Evolutionary conservation across 441 rosid genomes (phyloP).

Genomic region (Gossypium schwendimanii): DNA sequence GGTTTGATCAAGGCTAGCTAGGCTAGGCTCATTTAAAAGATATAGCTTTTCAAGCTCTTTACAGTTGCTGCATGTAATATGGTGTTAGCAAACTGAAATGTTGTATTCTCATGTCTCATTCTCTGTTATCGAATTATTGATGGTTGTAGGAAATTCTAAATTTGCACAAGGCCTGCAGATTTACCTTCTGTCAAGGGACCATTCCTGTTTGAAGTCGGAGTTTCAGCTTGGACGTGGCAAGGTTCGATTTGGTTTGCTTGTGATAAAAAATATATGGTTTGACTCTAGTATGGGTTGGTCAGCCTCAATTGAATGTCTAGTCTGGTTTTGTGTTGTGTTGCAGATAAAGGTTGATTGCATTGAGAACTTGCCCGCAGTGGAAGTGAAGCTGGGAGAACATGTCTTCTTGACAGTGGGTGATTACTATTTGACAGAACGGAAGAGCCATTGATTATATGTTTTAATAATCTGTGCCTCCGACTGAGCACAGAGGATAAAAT

Average conservation of each 20-base stretch:
- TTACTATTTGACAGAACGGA: slow-evolving; percentile 7
- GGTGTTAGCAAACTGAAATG: background rate
- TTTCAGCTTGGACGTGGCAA: slow-evolving; percentile 67
- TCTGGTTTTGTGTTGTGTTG: background rate
- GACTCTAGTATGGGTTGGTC: background rate
- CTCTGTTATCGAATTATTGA: background rate
- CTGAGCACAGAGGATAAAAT: background rate
- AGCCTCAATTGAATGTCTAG: background rate
- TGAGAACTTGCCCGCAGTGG: slow-evolving; percentile 48
- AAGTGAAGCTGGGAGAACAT: slow-evolving; percentile 50
- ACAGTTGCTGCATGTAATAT: background rate
- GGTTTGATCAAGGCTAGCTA: background rate
- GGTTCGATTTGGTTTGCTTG: slow-evolving; percentile 35
- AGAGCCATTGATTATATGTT: background rate
- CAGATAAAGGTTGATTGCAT: slow-evolving; percentile 61
- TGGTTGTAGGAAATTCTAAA: slow-evolving; percentile 58
- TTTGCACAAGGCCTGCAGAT: slow-evolving; percentile 46
- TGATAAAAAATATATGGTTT: background rate
- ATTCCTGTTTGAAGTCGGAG: slow-evolving; percentile 53
- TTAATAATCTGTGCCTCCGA: background rate
- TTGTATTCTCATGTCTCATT: background rate
- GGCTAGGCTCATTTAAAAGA: too few species aligned
- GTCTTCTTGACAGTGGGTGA: slow-evolving; percentile 58
- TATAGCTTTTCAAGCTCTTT: background rate
- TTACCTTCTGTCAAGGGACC: slow-evolving; percentile 72